These are phyloP conservation scores for Thielaviopsis euricoi DNA, from an alignment of 2,329 filamentous ascomycete genomes.

Conservation along the genomic window DNA sequence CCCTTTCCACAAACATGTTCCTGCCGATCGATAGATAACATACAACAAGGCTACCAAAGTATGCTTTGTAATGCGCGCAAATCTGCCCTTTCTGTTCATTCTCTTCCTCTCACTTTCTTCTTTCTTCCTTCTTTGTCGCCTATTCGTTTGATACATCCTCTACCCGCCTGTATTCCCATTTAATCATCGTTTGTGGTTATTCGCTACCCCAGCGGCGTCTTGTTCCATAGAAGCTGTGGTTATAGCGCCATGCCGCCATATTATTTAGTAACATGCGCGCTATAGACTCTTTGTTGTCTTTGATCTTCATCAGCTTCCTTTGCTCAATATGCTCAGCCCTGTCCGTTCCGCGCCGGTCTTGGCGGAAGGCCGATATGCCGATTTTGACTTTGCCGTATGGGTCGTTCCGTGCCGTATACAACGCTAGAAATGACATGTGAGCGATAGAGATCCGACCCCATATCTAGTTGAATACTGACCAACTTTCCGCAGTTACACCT, in stretches of 20 bases:
- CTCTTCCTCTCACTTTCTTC: not conserved
- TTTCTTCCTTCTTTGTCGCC: not conserved
- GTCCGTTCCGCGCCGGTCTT: constrained; percentile 1
- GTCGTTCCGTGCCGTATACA: constrained; percentile 11
- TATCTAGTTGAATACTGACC: not conserved
- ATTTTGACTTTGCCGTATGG: constrained; percentile 12
- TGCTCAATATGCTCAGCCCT: not conserved
- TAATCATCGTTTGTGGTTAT: not conserved
- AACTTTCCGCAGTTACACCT: constrained; percentile 14
- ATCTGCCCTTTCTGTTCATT: not conserved
- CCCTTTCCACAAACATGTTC: not conserved
- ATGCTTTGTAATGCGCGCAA: not conserved
- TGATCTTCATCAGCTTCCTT: constrained; percentile 1
- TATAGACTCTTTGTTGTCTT: constrained; percentile 1
- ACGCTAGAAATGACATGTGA: constrained; percentile 12
- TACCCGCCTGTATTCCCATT: not conserved
- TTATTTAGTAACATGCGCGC: not conserved
- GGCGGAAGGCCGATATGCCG: constrained; percentile 7
- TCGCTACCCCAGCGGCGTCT: not conserved
- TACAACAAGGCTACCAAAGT: not conserved
- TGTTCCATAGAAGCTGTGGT: not conserved
- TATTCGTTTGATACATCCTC: not conserved
- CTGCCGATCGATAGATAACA: not conserved
- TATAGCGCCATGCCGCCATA: not conserved
- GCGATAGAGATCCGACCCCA: not conserved